phyloP scores from a whole-genome alignment of 352 stramenopile species.

The Pythium sukuiense region DNA sequence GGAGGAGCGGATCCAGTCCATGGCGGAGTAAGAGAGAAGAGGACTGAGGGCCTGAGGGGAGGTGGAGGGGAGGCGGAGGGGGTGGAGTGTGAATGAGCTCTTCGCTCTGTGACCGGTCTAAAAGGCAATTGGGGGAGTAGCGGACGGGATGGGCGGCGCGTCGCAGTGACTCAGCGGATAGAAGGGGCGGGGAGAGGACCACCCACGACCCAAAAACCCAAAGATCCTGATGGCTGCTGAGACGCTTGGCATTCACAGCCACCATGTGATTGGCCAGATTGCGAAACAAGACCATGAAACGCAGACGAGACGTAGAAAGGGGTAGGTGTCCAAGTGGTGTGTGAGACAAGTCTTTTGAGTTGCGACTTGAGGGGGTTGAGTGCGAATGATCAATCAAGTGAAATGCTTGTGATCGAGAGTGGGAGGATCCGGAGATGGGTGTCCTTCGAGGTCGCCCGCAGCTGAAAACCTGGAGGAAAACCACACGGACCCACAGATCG shows the following conservation, averaged over 20 bases:
- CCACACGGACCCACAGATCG: not conserved
- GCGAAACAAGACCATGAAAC: conserved; percentile 16
- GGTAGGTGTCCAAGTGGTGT: conserved; percentile 11
- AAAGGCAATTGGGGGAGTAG: conserved; percentile 3
- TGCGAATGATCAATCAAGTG: conserved; percentile 26
- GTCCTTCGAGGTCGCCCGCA: not conserved
- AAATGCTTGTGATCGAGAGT: conserved; percentile 12
- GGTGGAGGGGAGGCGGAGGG: not conserved
- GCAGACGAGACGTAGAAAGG: conserved; percentile 12
- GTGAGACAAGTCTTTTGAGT: conserved; percentile 28
- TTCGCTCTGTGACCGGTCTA: conserved; percentile 2
- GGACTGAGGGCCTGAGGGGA: not conserved
- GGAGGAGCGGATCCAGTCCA: conserved; percentile 29
- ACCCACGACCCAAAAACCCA: conserved; percentile 27
- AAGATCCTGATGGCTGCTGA: conserved; percentile 19
- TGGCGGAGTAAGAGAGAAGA: not conserved
- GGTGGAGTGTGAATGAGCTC: conserved; percentile 6
- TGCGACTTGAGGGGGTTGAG: conserved; percentile 17
- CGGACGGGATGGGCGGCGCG: conserved; percentile 9
- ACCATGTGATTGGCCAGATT: conserved; percentile 19
- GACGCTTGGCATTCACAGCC: conserved; percentile 5
- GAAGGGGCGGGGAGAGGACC: not conserved
- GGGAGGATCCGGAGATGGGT: conserved; percentile 3
- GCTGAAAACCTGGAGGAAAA: not conserved
- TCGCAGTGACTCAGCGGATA: conserved; percentile 24